A percentile compares a stretch with the other conserved stretches of the same genome.
Evolutionary conservation across 2,329 filamentous ascomycete species (phyloP).

Genomic region (Penicillium carneum): DNA sequence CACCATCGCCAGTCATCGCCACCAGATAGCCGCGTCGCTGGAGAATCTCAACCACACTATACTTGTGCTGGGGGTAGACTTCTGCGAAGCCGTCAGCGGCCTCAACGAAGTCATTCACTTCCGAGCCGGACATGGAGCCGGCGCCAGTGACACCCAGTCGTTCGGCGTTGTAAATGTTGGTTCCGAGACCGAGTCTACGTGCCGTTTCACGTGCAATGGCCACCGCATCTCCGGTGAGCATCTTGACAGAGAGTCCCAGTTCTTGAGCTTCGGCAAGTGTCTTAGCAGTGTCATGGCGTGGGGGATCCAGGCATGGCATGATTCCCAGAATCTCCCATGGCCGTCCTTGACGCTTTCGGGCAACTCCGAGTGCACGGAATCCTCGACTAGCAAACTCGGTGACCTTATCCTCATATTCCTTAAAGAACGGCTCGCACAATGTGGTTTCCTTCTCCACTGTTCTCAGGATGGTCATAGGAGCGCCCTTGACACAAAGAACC

Average conservation of each 20-base stretch:
- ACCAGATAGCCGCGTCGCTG: conserved; percentile 92
- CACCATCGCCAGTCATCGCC: conserved; percentile 95
- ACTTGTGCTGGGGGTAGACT: conserved; percentile 95
- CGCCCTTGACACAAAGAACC: conserved; percentile 89
- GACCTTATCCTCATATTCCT: conserved; percentile 90
- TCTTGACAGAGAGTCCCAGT: conserved; percentile 89
- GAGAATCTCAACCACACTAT: conserved; percentile 89
- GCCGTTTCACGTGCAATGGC: conserved; percentile 92
- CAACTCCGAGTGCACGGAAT: conserved; percentile 92
- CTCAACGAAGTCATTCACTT: conserved; percentile 94
- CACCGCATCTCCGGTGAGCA: conserved; percentile 93
- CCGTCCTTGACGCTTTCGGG: conserved; percentile 81
- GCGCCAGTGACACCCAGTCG: conserved; percentile 87
- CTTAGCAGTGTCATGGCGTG: conserved; percentile 86
- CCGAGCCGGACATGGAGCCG: conserved; percentile 90
- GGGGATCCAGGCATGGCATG: conserved; percentile 92
- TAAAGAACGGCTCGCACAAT: conserved; percentile 76
- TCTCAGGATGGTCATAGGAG: conserved; percentile 84
- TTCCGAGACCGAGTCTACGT: conserved; percentile 87
- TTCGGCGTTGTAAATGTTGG: conserved; percentile 93
- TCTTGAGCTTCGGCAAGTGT: conserved; percentile 89
- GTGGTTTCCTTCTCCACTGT: conserved; percentile 83
- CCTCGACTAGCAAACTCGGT: conserved; percentile 90
- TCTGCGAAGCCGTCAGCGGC: conserved; percentile 94
- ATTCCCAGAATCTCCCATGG: conserved; percentile 92